Percentiles rank a stretch among this genome's conserved stretches.
Conservation (phyloP, 2,329 filamentous ascomycete genomes). For the Fusarium citri region DNA sequence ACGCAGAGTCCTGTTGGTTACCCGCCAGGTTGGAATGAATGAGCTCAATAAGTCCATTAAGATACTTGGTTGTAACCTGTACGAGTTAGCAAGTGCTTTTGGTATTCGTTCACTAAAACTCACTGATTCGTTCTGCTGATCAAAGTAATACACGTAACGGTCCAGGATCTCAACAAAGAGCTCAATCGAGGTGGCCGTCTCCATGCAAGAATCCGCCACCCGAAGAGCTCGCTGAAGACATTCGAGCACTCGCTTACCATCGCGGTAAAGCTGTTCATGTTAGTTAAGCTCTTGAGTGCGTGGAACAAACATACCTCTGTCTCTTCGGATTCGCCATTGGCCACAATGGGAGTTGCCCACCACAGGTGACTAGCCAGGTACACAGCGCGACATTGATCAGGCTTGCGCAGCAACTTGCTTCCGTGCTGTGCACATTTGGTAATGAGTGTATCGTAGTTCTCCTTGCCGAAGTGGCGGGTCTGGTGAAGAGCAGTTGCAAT, state of each 20-base stretch:
- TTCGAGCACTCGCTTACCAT: slow-evolving; percentile 96
- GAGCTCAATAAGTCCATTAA: slow-evolving; percentile 97
- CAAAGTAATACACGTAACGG: slow-evolving; percentile 99
- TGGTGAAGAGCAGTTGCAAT: slow-evolving; percentile 91
- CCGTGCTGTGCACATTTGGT: slow-evolving; percentile 97
- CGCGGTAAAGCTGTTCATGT: slow-evolving; percentile 83
- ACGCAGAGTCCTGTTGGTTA: slow-evolving; percentile 82
- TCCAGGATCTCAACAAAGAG: slow-evolving; percentile 98
- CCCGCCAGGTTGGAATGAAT: slow-evolving; percentile 96
- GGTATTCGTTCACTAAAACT: slow-evolving; percentile 41
- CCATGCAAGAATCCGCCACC: slow-evolving; percentile 99
- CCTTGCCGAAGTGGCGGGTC: slow-evolving; percentile 89
- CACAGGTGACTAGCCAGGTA: slow-evolving; percentile 97
- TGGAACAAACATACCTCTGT: slow-evolving; percentile 70
- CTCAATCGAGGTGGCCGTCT: slow-evolving; percentile 95
- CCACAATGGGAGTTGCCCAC: slow-evolving; percentile 91
- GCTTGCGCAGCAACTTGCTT: slow-evolving; percentile 96
- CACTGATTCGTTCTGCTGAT: slow-evolving; percentile 97
- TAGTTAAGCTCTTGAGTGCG: slow-evolving; percentile 27
- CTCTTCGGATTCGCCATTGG: slow-evolving; percentile 82
- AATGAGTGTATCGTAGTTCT: slow-evolving; percentile 98
- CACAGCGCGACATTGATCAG: slow-evolving; percentile 95
- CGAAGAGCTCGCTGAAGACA: slow-evolving; percentile 94
- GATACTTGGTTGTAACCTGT: slow-evolving; percentile 91
- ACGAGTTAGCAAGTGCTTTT: slow-evolving; percentile 25